Base-by-base conservation (phyloP, 2,329 filamentous ascomycete genomes). In the Aureobasidium sp. region DNA sequence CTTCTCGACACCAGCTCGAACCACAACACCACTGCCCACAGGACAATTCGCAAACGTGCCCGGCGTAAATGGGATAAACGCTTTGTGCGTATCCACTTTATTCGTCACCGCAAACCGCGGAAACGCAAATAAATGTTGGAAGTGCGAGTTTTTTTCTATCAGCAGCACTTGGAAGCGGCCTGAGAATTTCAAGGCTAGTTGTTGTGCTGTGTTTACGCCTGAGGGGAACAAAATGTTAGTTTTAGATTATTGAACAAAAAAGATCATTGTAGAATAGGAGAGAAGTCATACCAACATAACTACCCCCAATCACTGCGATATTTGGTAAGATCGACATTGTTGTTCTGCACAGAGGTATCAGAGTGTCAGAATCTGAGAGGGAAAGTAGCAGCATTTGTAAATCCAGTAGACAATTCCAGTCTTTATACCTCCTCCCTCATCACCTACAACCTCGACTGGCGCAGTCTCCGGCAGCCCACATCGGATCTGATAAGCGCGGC, bases 91-190 rank as follows among this genome's bases (percentile, higher is more conserved):
- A 14, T 64, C 62, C 8, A 62, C 58, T 5, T 31, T 47, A 15
- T 20, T 52, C 7, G 52, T 56, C 31, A 64, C 59, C 39, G 57
- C 58, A n/a, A 62, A 64, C 20, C 62, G 29, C 2, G 62, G 62
- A 27, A 64, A 64, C 0, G 58, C 59, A 22, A 64, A 64, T 20
- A 62, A 39, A 48, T 62, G 59, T 25, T 64, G 58, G 37, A 64
- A 64, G 31, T 64, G 62, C 8, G 62, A 64, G 48, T 64, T 64
- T 39, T 64, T 64, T 39, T 64, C 62, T 1, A 64, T 62, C 27
- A 64, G 27, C 6, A 64, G 9, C 7, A 64, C 45, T 17, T 49
- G 41, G 20, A 62, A 61, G 15, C 58, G 58, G 1, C 58, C 59
- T 22, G 31, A 36, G n/a, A 64, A 49, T 9, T 48, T 61, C 0